A percentile compares a stretch with the other conserved stretches of the same genome.
Evolutionary conservation across 805 yeast genomes (phyloP).

Genomic region (Wickerhamomyces chaumierensis): DNA sequence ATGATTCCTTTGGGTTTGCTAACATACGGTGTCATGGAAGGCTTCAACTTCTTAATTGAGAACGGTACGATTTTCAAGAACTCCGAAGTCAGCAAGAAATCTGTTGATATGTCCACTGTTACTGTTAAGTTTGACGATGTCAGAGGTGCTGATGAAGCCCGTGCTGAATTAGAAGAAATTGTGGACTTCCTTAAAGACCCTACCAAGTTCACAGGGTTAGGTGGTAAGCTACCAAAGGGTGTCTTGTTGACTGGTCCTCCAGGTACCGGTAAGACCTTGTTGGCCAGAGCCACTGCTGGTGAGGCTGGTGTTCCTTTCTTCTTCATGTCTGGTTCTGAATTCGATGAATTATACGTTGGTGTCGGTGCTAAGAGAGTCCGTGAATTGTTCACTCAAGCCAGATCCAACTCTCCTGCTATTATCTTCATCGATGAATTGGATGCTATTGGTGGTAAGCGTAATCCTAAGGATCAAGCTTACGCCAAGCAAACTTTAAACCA

Average conservation of each 20-base stretch:
- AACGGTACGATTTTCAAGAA: slow-evolving; percentile 71
- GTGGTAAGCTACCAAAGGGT: slow-evolving; percentile 97
- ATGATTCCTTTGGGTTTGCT: slow-evolving; percentile 68
- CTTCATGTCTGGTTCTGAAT: slow-evolving; percentile 97
- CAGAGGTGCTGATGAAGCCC: slow-evolving; percentile 96
- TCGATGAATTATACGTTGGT: slow-evolving; percentile 96
- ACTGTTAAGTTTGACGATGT: slow-evolving; percentile 88
- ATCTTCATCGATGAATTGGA: slow-evolving; percentile 96
- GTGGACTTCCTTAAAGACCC: slow-evolving; percentile 98
- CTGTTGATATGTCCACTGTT: slow-evolving; percentile 75
- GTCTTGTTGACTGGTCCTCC: slow-evolving; percentile 96
- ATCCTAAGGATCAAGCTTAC: slow-evolving; percentile 95
- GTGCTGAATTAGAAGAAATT: slow-evolving; percentile 93
- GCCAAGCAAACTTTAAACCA: slow-evolving; percentile 97
- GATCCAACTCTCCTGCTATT: slow-evolving; percentile 93
- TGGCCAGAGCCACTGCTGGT: slow-evolving; percentile 97
- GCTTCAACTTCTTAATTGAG: slow-evolving; percentile 71
- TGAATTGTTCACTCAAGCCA: slow-evolving; percentile 85
- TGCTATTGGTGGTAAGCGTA: slow-evolving; percentile 97
- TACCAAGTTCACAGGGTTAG: slow-evolving; percentile 87
- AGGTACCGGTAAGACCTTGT: slow-evolving; percentile 94
- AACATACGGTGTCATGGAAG: slow-evolving; percentile 72
- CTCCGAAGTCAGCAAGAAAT: slow-evolving; percentile 61
- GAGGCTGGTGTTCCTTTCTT: slow-evolving; percentile 98
- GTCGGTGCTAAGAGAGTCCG: slow-evolving; percentile 98